phyloP scores from a whole-genome alignment of 2,329 filamentous ascomycete genomes.

The Dothideomycetes sp. region DNA sequence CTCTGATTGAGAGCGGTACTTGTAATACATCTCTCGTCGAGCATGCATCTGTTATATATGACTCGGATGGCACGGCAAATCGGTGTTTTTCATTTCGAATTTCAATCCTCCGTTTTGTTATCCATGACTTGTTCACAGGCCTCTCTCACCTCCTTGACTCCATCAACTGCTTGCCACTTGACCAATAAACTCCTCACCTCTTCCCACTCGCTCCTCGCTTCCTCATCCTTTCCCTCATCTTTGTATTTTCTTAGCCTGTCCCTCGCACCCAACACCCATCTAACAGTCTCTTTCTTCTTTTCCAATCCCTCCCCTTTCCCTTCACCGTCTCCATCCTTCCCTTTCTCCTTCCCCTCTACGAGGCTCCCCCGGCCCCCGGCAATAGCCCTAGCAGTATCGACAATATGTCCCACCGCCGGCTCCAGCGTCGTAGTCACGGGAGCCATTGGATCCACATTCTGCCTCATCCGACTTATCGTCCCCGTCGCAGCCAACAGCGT shows the following conservation, averaged over 20 bases:
- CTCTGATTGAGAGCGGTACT: too few relatives aligned
- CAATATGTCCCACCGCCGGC: slow-evolving; percentile 66
- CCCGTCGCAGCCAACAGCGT: slow-evolving; percentile 95
- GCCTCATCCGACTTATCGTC: slow-evolving; percentile 77
- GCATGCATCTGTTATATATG: too few relatives aligned
- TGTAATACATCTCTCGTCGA: too few relatives aligned
- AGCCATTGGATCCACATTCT: slow-evolving; percentile 70
- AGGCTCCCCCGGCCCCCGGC: slow-evolving; percentile 29
- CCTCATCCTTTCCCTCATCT: slow-evolving; percentile 49
- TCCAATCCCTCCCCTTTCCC: slow-evolving; percentile 35
- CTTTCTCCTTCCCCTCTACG: slow-evolving; percentile 15
- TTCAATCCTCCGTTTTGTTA: too few relatives aligned
- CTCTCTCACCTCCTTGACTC: slow-evolving; percentile 32
- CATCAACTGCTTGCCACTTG: slow-evolving; percentile 36
- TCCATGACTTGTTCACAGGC: slow-evolving; percentile 26
- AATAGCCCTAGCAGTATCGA: slow-evolving; percentile 44
- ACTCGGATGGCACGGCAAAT: too few relatives aligned
- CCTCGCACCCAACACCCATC: slow-evolving; percentile 54
- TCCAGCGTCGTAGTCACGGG: slow-evolving; percentile 65
- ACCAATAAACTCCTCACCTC: slow-evolving; percentile 32
- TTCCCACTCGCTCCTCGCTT: slow-evolving; percentile 47
- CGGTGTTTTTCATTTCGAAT: too few relatives aligned
- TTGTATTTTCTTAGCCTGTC: slow-evolving; percentile 50
- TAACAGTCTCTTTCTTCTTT: slow-evolving; percentile 48
- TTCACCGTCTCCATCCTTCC: slow-evolving; percentile 23